Evolutionary conservation across 225 moss, liverwort and hornwort species (phyloP).

Genomic region (Physcomitrium patens): DNA sequence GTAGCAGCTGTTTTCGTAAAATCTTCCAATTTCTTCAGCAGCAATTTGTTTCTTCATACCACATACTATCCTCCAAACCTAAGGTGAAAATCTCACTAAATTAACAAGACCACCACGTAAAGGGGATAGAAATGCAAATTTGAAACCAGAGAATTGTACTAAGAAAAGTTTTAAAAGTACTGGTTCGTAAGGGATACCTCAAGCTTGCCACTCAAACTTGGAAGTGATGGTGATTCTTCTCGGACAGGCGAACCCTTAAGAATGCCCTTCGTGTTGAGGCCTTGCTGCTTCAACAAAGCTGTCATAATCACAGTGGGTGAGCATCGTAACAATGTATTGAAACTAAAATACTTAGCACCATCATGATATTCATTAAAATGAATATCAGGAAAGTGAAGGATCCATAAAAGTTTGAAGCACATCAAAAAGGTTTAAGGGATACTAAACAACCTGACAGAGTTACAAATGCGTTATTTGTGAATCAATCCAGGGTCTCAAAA

Average conservation of each 20-base stretch:
- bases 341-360: neutral
- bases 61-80: conserved; percentile 84
- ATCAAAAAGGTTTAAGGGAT: conserved; percentile 2
- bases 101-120: conserved; percentile 17
- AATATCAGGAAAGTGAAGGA: conserved; percentile 1
- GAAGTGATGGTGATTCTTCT: conserved; percentile 66
- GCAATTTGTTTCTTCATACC: conserved; percentile 59
- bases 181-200: conserved; percentile 54
- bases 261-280: conserved; percentile 89
- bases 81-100: conserved; percentile 1
- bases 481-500: too few species aligned
- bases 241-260: conserved; percentile 74
- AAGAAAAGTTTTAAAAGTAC: conserved; percentile 11
- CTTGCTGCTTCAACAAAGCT: conserved; percentile 97
- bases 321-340: conserved; percentile 27
- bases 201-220: conserved; percentile 71
- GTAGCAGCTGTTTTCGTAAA: conserved; percentile 84
- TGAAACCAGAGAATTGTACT: conserved; percentile 4
- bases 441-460: too few species aligned
- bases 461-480: too few species aligned
- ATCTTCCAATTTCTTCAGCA: conserved; percentile 77
- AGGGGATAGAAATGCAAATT: conserved; percentile 19
- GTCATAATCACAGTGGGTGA: conserved; percentile 37
- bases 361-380: neutral
- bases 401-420: conserved; percentile 15